Conservation (phyloP, 768 basidiomycete species). For the Symmetrospora coprosmae region DNA sequence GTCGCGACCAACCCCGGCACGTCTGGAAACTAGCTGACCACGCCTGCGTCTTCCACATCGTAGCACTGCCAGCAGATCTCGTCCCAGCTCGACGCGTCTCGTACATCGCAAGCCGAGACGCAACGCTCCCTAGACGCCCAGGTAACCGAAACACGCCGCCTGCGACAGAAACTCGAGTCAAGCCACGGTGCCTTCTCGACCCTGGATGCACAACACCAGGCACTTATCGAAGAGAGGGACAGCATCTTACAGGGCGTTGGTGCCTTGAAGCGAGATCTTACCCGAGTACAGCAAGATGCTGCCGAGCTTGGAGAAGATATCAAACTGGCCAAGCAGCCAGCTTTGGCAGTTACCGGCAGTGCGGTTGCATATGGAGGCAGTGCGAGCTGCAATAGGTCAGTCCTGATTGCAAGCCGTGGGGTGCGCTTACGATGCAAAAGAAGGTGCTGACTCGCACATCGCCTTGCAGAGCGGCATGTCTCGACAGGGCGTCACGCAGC, state of each 20-base stretch:
- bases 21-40: constrained; percentile 38
- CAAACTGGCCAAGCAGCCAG: constrained; percentile 35
- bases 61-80: constrained; percentile 35
- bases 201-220: constrained; percentile 46
- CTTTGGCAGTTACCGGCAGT: neutral
- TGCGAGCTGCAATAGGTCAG: constrained; percentile 42
- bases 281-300: constrained; percentile 59
- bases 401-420: constrained; percentile 43
- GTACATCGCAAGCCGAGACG: constrained; percentile 50
- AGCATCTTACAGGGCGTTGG: constrained; percentile 49
- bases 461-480: neutral
- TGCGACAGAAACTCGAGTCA: constrained; percentile 44
- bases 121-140: constrained; percentile 61
- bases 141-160: constrained; percentile 44
- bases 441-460: neutral
- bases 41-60: constrained; percentile 46
- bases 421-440: too few species aligned
- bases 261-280: constrained; percentile 56
- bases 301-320: constrained; percentile 66
- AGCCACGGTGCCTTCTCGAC: constrained; percentile 36
- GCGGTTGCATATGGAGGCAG: constrained; percentile 43
- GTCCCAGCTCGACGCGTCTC: constrained; percentile 49
- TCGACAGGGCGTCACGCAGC: constrained; percentile 49
- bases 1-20: constrained; percentile 12
- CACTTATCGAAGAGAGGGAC: constrained; percentile 55